Evolutionary conservation across 2,329 filamentous ascomycete genomes (phyloP).

Genomic region (Claviceps sp.): DNA sequence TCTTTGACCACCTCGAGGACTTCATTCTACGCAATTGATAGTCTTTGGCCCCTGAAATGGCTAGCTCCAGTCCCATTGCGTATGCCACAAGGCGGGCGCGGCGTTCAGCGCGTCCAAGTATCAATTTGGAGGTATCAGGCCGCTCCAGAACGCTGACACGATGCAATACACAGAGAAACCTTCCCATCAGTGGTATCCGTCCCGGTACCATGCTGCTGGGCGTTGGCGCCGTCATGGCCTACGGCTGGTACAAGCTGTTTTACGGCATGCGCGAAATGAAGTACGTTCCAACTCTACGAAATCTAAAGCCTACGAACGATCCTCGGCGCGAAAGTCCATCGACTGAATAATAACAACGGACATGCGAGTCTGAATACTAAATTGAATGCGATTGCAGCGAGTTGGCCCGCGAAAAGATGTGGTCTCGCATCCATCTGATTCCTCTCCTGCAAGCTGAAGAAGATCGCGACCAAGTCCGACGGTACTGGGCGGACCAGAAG

Average conservation of each 20-base stretch:
- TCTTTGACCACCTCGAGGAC: too few relatives aligned
- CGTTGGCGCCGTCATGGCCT: constrained; percentile 67
- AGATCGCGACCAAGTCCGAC: constrained; percentile 84
- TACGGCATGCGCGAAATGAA: constrained; percentile 81
- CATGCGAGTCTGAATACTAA: not conserved
- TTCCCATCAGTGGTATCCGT: constrained; percentile 81
- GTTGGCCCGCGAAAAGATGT: constrained; percentile 93
- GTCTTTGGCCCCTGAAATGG: not conserved
- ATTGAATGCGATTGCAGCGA: constrained; percentile 43
- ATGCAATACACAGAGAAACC: constrained; percentile 55
- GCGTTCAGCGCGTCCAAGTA: too few relatives aligned
- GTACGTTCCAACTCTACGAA: constrained; percentile 37
- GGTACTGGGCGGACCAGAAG: constrained; percentile 73
- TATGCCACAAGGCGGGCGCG: too few relatives aligned
- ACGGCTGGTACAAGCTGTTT: constrained; percentile 79
- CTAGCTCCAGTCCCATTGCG: too few relatives aligned
- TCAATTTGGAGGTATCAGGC: not conserved
- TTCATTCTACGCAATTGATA: not conserved
- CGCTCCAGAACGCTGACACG: not conserved
- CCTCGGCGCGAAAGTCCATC: not conserved
- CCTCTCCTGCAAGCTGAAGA: constrained; percentile 91
- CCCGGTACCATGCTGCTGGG: constrained; percentile 67
- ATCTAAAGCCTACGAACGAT: too few relatives aligned
- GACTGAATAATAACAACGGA: too few relatives aligned
- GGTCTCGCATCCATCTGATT: constrained; percentile 89